Base-by-base conservation (phyloP, 2,329 filamentous ascomycete species). In the Penicillium sp. region DNA sequence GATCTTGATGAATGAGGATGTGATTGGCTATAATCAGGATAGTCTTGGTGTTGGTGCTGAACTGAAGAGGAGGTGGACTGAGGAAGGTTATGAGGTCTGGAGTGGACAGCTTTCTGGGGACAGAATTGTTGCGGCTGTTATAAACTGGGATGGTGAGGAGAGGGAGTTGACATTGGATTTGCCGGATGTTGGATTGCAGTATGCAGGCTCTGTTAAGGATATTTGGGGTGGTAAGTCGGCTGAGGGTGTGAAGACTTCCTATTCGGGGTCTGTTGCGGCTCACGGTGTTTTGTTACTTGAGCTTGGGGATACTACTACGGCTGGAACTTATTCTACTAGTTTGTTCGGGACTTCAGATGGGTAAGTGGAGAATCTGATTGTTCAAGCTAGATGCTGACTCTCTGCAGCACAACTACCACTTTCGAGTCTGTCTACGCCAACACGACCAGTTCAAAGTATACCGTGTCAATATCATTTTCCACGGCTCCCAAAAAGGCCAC, bases 1-100 rank as follows among this genome's bases (percentile, higher is more conserved):
- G 6, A 71, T 82, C 16, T 66, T 82, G 47, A 73, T 72, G 1
- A 85, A 86, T 67, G 72, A 76, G 26, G 83, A 84, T 54, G 78
- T 84, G 22, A 81, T 87, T 24, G 79, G 79, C 0, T 81, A 84
- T 64, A 86, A 86, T 62, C 84, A 87, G 61, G 84, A 87, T 62
- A 57, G 78, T 0, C 68, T 86, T 0, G 82, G 77, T 0, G 71
- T 79, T 52, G 81, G 83, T 45, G 82, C 83, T 0, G 74, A 74
- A n/a, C 71, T 87, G 1, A 67, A 79, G 1, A 71, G 79, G 4
- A 74, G 81, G 5, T 78, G 79, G 63, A 79, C 80, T 0, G 76
- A 80, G 22, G 77, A 79, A 27, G 75, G 78, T 43, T 83, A 79
- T 69, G 82, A 84, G 53, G 67, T 83, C 1, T 84, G 80, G 80